Percentiles rank a stretch among this genome's conserved stretches.
Conservation (phyloP, 352 stramenopile genomes). For the Globisporangium cylindrosporum region DNA sequence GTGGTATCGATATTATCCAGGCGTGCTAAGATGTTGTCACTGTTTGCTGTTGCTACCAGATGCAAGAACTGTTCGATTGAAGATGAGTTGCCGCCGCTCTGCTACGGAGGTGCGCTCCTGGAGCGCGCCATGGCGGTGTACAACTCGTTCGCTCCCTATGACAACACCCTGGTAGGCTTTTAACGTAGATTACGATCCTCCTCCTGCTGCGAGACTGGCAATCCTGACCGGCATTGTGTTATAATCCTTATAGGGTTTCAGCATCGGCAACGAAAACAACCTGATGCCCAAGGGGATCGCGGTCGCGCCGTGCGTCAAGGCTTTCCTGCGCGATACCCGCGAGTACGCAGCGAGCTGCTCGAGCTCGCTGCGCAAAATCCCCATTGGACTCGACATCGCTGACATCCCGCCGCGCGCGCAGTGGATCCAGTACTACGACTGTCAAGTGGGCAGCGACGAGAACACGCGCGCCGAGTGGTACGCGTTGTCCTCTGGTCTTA, state of each 20-base stretch:
- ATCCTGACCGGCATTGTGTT: neutral
- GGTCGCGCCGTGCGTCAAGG: slow-evolving; percentile 45
- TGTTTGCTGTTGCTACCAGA: neutral
- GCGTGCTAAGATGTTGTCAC: neutral
- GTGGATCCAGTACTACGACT: slow-evolving; percentile 53
- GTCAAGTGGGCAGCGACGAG: slow-evolving; percentile 36
- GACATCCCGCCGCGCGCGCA: slow-evolving; percentile 37
- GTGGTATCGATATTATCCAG: neutral
- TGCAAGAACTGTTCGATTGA: slow-evolving; percentile 33
- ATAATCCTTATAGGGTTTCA: slow-evolving; percentile 22
- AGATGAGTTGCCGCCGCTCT: slow-evolving; percentile 33
- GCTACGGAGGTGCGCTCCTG: slow-evolving; percentile 46
- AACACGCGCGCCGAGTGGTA: slow-evolving; percentile 34
- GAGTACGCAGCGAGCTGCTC: slow-evolving; percentile 40
- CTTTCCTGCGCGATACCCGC: slow-evolving; percentile 44
- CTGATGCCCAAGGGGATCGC: slow-evolving; percentile 23
- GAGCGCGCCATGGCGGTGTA: slow-evolving; percentile 43
- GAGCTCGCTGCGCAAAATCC: slow-evolving; percentile 30
- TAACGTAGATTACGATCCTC: neutral
- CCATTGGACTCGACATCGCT: slow-evolving; percentile 45
- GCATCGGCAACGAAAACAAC: slow-evolving; percentile 54
- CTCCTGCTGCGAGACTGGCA: neutral
- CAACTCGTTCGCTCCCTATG: slow-evolving; percentile 58
- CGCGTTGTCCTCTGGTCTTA: neutral
- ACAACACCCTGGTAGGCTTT: slow-evolving; percentile 33